Percentiles rank a stretch among this genome's conserved stretches.
phyloP scores from a whole-genome alignment of 2,329 filamentous ascomycete species.

The Cercospora berteroae region DNA sequence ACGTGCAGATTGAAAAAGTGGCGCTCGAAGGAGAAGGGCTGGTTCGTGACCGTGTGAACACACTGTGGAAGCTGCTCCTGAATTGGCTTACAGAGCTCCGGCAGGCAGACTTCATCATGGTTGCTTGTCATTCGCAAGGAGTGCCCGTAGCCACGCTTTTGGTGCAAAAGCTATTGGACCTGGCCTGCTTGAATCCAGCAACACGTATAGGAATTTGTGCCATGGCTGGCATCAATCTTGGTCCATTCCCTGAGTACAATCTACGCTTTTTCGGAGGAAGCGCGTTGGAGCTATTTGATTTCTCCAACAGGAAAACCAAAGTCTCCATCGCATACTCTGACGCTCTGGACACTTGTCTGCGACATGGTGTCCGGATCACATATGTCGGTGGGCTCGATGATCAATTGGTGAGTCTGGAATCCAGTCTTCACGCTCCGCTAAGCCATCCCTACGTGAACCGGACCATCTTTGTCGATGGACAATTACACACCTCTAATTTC shows the following conservation, averaged over 20 bases:
- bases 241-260: conserved; percentile 89
- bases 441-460: conserved; percentile 91
- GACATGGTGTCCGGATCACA: conserved; percentile 77
- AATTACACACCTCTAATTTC: conserved; percentile 89
- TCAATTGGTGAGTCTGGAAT: conserved; percentile 91
- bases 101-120: conserved; percentile 79
- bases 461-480: conserved; percentile 92
- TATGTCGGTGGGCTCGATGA: conserved; percentile 96
- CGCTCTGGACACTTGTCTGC: conserved; percentile 70
- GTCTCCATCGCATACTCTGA: conserved; percentile 80
- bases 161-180: conserved; percentile 84
- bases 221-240: conserved; percentile 88
- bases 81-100: conserved; percentile 94
- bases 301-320: conserved; percentile 74
- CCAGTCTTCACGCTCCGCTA: conserved; percentile 80
- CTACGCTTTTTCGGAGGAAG: conserved; percentile 85
- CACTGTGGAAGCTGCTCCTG: conserved; percentile 88
- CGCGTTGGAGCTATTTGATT: conserved; percentile 93
- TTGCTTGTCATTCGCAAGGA: conserved; percentile 95
- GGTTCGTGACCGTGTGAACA: conserved; percentile 83
- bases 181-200: conserved; percentile 71
- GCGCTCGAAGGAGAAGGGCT: conserved; percentile 92
- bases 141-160: conserved; percentile 93
- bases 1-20: conserved; percentile 86
- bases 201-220: conserved; percentile 81